Conservation (phyloP, 306 rosid species). For the Pyrus bretschneideri region DNA sequence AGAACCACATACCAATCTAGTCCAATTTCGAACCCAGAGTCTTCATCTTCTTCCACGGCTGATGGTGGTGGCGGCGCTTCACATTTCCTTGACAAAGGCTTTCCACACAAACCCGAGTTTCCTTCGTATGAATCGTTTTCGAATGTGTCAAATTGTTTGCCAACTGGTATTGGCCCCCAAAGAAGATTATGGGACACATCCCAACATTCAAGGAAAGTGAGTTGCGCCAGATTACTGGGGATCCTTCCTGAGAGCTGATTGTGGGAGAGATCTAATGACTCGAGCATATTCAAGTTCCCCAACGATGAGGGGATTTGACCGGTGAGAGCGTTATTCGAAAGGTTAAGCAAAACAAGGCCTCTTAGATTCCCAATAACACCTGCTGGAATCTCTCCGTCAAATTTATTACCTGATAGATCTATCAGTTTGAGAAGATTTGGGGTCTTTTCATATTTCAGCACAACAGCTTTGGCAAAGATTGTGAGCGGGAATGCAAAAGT, state of each 20-base stretch:
- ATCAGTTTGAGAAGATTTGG: neutral
- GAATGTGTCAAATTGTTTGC: conserved; percentile 12
- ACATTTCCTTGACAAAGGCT: too few relatives aligned
- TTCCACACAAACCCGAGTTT: neutral
- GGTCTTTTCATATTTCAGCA: neutral
- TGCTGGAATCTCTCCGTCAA: conserved; percentile 4
- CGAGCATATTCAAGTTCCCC: neutral
- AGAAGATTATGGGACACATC: conserved; percentile 15
- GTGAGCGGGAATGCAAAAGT: neutral
- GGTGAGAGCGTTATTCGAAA: neutral
- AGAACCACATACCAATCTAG: neutral
- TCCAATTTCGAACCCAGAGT: neutral
- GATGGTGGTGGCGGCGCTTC: too few relatives aligned
- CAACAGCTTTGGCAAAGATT: neutral
- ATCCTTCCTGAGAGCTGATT: conserved; percentile 12
- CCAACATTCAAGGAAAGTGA: conserved; percentile 9
- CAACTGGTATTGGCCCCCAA: conserved; percentile 5
- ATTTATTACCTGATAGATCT: conserved; percentile 1
- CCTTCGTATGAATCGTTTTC: neutral
- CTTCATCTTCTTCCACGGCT: neutral
- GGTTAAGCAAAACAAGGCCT: neutral
- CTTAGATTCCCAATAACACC: neutral
- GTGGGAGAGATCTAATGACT: conserved; percentile 9
- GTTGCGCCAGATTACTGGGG: neutral
- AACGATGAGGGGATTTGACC: conserved; percentile 5